phyloP scores from a whole-genome alignment of 179 eudicot genomes.

The Silene noctiflora region DNA sequence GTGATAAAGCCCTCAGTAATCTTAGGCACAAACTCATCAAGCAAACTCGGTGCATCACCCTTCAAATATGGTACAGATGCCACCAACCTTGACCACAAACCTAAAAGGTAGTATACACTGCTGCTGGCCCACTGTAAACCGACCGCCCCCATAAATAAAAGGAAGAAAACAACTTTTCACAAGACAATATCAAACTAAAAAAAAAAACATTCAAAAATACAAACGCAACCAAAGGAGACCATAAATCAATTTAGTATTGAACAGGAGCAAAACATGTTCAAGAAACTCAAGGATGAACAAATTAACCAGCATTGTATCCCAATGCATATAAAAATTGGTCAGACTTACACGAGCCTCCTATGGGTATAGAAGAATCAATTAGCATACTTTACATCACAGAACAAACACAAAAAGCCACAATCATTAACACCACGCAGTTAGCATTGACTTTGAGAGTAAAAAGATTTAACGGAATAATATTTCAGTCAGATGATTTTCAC shows the following conservation, averaged over 20 bases:
- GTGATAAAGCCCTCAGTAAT: conserved; percentile 88
- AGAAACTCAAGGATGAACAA: neutral
- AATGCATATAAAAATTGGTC: neutral
- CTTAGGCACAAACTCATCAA: conserved; percentile 92
- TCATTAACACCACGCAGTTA: neutral
- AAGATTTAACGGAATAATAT: neutral
- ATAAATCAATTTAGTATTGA: neutral
- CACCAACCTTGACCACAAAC: conserved; percentile 95
- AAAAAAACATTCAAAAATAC: neutral
- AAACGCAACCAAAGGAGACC: neutral
- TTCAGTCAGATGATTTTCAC: neutral
- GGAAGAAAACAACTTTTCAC: neutral
- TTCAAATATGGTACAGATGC: conserved; percentile 92
- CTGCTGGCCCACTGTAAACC: conserved; percentile 85
- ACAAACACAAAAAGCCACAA: neutral
- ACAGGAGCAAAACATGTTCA: neutral
- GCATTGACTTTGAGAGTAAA: neutral
- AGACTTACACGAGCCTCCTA: no score
- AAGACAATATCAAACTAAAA: neutral
- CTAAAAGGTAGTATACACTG: conserved; percentile 95
- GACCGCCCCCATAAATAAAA: conserved; percentile 17
- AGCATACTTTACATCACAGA: neutral
- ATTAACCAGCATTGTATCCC: neutral
- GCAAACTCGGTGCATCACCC: conserved; percentile 75
- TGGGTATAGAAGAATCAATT: neutral